phyloP scores from a whole-genome alignment of 495 filamentous ascomycete species.

The Penicillium ochrochloron region DNA sequence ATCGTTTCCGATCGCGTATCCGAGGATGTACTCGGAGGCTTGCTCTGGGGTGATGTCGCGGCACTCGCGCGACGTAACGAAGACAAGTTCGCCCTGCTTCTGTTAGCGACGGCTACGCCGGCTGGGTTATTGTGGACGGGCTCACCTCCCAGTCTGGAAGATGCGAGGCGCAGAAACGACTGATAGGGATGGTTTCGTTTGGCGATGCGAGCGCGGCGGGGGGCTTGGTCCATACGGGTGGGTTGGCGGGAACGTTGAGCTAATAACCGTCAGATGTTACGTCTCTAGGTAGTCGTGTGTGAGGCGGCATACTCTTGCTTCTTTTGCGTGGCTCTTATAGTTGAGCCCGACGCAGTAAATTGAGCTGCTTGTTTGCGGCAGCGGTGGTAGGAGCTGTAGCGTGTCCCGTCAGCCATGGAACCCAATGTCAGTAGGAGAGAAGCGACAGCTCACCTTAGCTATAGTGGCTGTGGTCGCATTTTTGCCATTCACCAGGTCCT shows the following conservation, averaged over 20 bases:
- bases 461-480: background rate
- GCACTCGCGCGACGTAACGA: conserved; percentile 43
- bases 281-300: too few species aligned
- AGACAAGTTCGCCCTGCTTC: conserved; percentile 37
- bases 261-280: too few species aligned
- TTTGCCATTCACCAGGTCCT: too few species aligned
- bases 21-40: conserved; percentile 44
- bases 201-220: conserved; percentile 40
- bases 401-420: background rate
- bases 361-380: conserved; percentile 20
- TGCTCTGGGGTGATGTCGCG: conserved; percentile 38
- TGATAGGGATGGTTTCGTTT: conserved; percentile 39
- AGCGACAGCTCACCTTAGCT: background rate
- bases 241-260: conserved; percentile 40
- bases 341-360: conserved; percentile 52
- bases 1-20: conserved; percentile 54
- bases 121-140: background rate
- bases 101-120: background rate
- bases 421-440: too few species aligned
- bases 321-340: conserved; percentile 47
- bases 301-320: conserved; percentile 44
- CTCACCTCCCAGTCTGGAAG: conserved; percentile 40
- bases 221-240: conserved; percentile 50
- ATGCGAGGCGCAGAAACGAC: conserved; percentile 42
- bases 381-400: conserved; percentile 26